These are phyloP conservation scores for Crucihimalaya himalaica DNA, from an alignment of 345 rosid species.

Conservation along the genomic window DNA sequence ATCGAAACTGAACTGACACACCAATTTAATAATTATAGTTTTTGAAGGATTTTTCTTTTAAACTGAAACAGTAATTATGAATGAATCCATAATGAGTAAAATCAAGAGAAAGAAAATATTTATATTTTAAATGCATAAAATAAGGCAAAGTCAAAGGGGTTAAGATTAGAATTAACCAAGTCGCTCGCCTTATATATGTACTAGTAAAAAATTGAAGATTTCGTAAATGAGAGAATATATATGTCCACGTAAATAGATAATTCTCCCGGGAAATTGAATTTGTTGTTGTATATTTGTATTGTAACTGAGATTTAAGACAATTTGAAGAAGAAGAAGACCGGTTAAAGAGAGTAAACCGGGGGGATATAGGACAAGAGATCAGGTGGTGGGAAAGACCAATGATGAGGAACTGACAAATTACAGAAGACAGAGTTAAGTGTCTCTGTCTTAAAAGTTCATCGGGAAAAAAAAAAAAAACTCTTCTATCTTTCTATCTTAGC, in stretches of 20 bases:
- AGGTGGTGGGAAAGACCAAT: slow-evolving; percentile 46
- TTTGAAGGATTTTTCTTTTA: background rate
- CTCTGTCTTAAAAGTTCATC: slow-evolving; percentile 28
- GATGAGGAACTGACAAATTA: slow-evolving; percentile 40
- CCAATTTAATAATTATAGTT: background rate
- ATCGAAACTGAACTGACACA: background rate
- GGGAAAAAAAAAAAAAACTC: no score
- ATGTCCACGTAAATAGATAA: background rate
- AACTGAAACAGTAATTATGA: background rate
- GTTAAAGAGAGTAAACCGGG: slow-evolving; percentile 33
- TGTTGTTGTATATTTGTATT: no score
- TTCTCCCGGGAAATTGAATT: background rate
- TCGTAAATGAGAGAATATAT: background rate
- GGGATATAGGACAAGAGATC: slow-evolving; percentile 38
- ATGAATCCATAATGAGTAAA: background rate
- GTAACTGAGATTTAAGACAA: background rate
- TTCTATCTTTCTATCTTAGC: slow-evolving; percentile 34
- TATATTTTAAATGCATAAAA: background rate
- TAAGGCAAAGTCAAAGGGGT: slow-evolving; percentile 20
- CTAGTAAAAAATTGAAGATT: background rate
- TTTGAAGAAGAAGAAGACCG: slow-evolving; percentile 10
- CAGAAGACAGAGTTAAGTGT: slow-evolving; percentile 8
- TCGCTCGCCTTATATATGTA: background rate
- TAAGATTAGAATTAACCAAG: slow-evolving; percentile 13
- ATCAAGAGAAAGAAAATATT: background rate